Percentiles rank a stretch among this genome's conserved stretches.
phyloP scores from a whole-genome alignment of 2,329 filamentous ascomycete genomes.

The Penicillium sp. region DNA sequence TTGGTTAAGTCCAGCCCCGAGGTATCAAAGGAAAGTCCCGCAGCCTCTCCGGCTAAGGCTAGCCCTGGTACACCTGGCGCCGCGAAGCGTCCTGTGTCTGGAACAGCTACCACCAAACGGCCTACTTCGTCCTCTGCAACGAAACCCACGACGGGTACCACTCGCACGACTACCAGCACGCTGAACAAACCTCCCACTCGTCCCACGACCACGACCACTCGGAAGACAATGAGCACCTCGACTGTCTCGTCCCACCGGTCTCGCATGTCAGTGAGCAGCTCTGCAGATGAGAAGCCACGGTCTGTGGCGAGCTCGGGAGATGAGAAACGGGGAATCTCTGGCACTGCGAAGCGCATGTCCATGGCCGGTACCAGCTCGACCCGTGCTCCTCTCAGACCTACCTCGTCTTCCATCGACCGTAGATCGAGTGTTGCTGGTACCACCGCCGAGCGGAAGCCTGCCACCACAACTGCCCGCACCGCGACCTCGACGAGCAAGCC shows the following conservation, averaged over 20 bases:
- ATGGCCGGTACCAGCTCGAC: slow-evolving; percentile 39
- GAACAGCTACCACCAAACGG: slow-evolving; percentile 36
- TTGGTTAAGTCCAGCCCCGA: slow-evolving; percentile 36
- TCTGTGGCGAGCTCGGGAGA: slow-evolving; percentile 45
- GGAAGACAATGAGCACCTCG: slow-evolving; percentile 38
- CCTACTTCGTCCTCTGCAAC: slow-evolving; percentile 36
- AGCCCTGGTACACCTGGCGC: slow-evolving; percentile 25
- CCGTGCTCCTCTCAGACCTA: slow-evolving; percentile 32
- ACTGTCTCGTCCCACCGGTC: slow-evolving; percentile 41
- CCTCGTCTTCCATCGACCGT: slow-evolving; percentile 36
- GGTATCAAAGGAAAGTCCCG: slow-evolving; percentile 33
- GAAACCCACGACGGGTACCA: slow-evolving; percentile 27
- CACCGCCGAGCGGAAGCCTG: slow-evolving; percentile 32
- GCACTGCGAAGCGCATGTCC: slow-evolving; percentile 46
- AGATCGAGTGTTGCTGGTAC: slow-evolving; percentile 39
- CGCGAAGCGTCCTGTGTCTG: slow-evolving; percentile 35
- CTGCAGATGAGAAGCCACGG: slow-evolving; percentile 43
- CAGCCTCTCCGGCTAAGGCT: slow-evolving; percentile 35
- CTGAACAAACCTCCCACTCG: slow-evolving; percentile 47
- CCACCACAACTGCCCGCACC: slow-evolving; percentile 21
- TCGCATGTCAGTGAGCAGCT: slow-evolving; percentile 44
- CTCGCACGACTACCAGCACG: slow-evolving; percentile 34
- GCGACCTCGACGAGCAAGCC: slow-evolving; percentile 24
- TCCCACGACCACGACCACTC: slow-evolving; percentile 33
- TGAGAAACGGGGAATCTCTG: slow-evolving; percentile 43